Percentiles rank a stretch among this genome's conserved stretches.
Evolutionary conservation across 805 yeast genomes (phyloP).

Genomic region (Kuraishia hungarica): DNA sequence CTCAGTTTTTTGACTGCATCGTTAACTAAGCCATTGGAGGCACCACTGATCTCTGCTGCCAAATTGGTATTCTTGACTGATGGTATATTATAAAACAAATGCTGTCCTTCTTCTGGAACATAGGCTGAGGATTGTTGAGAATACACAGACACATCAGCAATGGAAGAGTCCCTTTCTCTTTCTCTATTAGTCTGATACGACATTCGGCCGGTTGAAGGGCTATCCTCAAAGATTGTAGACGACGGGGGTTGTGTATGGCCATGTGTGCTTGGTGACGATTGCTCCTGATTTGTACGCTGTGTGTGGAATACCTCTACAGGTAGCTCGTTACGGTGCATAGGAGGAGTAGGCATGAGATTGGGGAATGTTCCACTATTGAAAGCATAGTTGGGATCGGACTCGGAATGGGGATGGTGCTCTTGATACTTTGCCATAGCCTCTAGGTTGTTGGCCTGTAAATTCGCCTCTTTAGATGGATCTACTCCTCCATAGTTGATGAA

Average conservation of each 20-base stretch:
- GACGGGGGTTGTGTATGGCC: not conserved
- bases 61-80: not conserved
- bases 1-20: not conserved
- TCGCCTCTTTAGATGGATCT: not conserved
- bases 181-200: not conserved
- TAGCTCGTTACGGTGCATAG: not conserved
- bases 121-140: constrained; percentile 9
- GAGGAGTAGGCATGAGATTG: not conserved
- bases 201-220: not conserved
- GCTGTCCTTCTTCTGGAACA: constrained; percentile 9
- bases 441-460: not conserved
- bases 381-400: not conserved
- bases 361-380: not conserved
- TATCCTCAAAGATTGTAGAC: not conserved
- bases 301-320: not conserved
- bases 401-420: not conserved
- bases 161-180: not conserved
- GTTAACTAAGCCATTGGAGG: not conserved
- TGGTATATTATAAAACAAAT: constrained; percentile 7
- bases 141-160: constrained; percentile 1
- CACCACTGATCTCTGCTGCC: not conserved
- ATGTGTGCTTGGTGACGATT: not conserved
- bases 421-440: not conserved
- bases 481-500: not conserved
- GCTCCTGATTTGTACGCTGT: not conserved